phyloP scores from a whole-genome alignment of 805 yeast species.

The Candida glaebosa region DNA sequence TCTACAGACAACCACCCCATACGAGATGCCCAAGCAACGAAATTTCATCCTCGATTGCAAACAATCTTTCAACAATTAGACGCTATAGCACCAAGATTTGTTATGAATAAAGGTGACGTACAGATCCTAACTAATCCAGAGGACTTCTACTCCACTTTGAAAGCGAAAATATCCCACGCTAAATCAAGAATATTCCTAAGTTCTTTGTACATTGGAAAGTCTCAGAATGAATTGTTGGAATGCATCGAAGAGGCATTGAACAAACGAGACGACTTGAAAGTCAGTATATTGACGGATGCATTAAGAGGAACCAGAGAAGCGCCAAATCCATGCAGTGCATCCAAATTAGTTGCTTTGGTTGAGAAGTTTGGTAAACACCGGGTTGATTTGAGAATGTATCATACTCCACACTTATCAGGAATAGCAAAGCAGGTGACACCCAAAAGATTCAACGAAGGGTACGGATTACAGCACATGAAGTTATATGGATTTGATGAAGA shows the following conservation, averaged over 20 bases:
- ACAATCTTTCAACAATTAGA: conserved; percentile 53
- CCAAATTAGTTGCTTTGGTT: conserved; percentile 63
- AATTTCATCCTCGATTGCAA: conserved; percentile 43
- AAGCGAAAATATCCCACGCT: conserved; percentile 59
- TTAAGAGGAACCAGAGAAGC: conserved; percentile 91
- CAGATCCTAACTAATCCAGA: conserved; percentile 62
- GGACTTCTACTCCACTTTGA: conserved; percentile 67
- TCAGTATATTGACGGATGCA: conserved; percentile 79
- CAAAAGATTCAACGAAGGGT: conserved; percentile 82
- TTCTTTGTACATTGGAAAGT: conserved; percentile 80
- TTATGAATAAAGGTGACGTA: conserved; percentile 52
- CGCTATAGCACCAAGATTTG: conserved; percentile 64
- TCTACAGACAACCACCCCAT: conserved; percentile 28
- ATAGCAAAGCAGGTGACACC: conserved; percentile 66
- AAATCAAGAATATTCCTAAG: conserved; percentile 71
- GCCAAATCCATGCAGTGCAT: conserved; percentile 73
- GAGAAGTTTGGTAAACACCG: conserved; percentile 60
- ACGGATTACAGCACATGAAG: conserved; percentile 96
- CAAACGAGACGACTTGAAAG: conserved; percentile 57
- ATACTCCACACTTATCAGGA: conserved; percentile 82
- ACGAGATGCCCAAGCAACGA: conserved; percentile 14
- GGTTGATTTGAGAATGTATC: conserved; percentile 80
- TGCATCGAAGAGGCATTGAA: conserved; percentile 59
- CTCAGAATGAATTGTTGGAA: conserved; percentile 70
- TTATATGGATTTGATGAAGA: conserved; percentile 93